Evolutionary conservation across 805 yeast species (phyloP).

Genomic region (Myxozyma sirexii): DNA sequence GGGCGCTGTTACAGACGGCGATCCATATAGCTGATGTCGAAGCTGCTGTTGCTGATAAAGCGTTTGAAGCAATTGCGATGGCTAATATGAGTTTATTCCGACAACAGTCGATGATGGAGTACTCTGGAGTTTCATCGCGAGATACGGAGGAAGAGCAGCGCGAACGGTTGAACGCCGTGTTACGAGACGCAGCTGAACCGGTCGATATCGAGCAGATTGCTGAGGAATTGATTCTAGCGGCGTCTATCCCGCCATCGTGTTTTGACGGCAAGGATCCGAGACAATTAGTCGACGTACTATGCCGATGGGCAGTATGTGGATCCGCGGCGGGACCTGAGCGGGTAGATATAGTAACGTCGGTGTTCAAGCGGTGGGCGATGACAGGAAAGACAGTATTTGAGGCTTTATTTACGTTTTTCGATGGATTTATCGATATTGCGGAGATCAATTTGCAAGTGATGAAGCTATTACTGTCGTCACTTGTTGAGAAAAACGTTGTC

Average conservation of each 20-base stretch:
- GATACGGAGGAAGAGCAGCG: slow-evolving; percentile 32
- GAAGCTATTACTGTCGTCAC: slow-evolving; percentile 47
- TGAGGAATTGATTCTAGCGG: slow-evolving; percentile 33
- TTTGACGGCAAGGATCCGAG: slow-evolving; percentile 24
- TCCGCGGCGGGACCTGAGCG: slow-evolving; percentile 31
- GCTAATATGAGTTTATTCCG: slow-evolving; percentile 20
- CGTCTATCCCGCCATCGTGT: slow-evolving; percentile 34
- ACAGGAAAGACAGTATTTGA: slow-evolving; percentile 37
- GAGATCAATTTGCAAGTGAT: slow-evolving; percentile 46
- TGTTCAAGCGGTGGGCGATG: slow-evolving; percentile 27
- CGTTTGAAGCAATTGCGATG: slow-evolving; percentile 22
- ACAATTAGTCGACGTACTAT: slow-evolving; percentile 31
- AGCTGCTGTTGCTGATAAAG: slow-evolving; percentile 19
- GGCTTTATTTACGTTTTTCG: slow-evolving; percentile 37
- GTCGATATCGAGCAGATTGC: slow-evolving; percentile 22
- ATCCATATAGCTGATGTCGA: slow-evolving; percentile 22
- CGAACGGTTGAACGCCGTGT: slow-evolving; percentile 31
- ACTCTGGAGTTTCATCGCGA: slow-evolving; percentile 9
- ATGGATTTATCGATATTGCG: slow-evolving; percentile 14
- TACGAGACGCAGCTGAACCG: slow-evolving; percentile 24
- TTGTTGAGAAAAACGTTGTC: slow-evolving; percentile 53
- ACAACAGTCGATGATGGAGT: slow-evolving; percentile 35
- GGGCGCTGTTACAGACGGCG: slow-evolving; percentile 38
- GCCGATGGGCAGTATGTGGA: slow-evolving; percentile 39
- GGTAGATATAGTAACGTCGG: slow-evolving; percentile 34